Evolutionary conservation across 108 stramenopile genomes (phyloP).

Genomic region (Skeletonema tropicum): DNA sequence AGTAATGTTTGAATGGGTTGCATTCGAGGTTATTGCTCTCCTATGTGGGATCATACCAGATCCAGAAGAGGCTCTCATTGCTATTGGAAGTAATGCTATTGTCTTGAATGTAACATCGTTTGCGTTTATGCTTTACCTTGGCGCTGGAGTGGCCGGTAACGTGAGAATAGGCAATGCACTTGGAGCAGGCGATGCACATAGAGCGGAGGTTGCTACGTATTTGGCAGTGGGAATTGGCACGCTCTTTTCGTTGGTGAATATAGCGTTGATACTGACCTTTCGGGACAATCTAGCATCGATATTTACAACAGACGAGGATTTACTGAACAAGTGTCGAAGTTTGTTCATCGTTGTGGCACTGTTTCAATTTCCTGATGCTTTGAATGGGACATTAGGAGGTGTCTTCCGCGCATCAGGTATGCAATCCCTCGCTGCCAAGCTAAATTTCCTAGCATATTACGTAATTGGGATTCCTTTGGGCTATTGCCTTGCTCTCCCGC

Average conservation of each 20-base stretch:
- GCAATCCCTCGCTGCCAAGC: slow-evolving; percentile 39
- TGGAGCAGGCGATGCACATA: slow-evolving; percentile 45
- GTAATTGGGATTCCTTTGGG: slow-evolving; percentile 46
- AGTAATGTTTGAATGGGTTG: slow-evolving; percentile 48
- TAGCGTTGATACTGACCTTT: slow-evolving; percentile 24
- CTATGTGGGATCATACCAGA: slow-evolving; percentile 42
- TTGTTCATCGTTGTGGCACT: slow-evolving; percentile 36
- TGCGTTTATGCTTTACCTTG: slow-evolving; percentile 48
- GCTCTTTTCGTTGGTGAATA: slow-evolving; percentile 22
- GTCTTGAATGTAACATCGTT: slow-evolving; percentile 21
- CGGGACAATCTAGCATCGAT: slow-evolving; percentile 30
- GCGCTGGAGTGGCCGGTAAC: slow-evolving; percentile 31
- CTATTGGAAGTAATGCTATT: slow-evolving; percentile 50
- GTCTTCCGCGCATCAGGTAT: slow-evolving; percentile 46
- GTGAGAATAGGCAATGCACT: slow-evolving; percentile 51
- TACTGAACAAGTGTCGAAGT: slow-evolving; percentile 23
- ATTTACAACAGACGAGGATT: slow-evolving; percentile 42
- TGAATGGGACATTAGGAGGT: slow-evolving; percentile 44
- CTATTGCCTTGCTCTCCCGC: slow-evolving; percentile 16
- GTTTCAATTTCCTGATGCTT: slow-evolving; percentile 49
- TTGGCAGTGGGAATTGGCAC: slow-evolving; percentile 15
- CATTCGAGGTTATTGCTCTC: slow-evolving; percentile 47
- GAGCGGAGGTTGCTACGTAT: slow-evolving; percentile 37
- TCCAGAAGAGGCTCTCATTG: slow-evolving; percentile 33
- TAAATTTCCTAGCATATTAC: slow-evolving; percentile 51